Base-by-base conservation (phyloP, 805 yeast genomes). In the Yarrowia sp. region DNA sequence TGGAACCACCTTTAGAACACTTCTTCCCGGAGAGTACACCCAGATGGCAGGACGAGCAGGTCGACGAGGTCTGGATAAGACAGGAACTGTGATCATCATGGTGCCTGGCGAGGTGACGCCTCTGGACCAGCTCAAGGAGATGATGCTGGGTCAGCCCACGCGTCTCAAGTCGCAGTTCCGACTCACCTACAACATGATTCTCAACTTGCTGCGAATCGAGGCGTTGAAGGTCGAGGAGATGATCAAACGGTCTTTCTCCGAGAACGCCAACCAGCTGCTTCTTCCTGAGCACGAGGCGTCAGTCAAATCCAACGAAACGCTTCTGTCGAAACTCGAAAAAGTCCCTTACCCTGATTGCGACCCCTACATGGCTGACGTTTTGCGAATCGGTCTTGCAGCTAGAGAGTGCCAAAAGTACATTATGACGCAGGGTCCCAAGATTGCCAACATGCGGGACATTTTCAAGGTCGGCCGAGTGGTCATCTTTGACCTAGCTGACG, bases 41-140 rank as follows among this genome's bases (percentile, higher is more conserved):
- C 99, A 94, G 79, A 95, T 95, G 99, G 93, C 98, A 0, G 99
- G 99, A 58, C 85, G 99, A 78, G 99, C 99, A 0, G 99, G 99
- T 70, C 87, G 99, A 80, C 88, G 99, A 82, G 99, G 99, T 45
- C 80, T 95, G 72, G 99, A 95, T 80, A 81, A 87, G 19, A 91
- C 90, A 0, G 99, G 99, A 76, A 94, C 98, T 0, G 99, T 95
- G 10, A 92, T 95, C 71, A 87, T 93, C 9, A 92, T 95, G 96
- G 83, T 96, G 2, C 72, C 74, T 8, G 79, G 77, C 9, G 74
- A 74, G 11, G 77, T 75, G 19, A 71, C 76, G 11, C 79, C 82
- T 2, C 68, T 74, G 5, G 66, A 82, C 0, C 85, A 86, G 16
- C 86, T 95, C 74, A 90, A 91, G 75, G 91, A 89, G 63, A 92